phyloP scores from a whole-genome alignment of 768 basidiomycete species.

The Chlorophyllum brunneum region DNA sequence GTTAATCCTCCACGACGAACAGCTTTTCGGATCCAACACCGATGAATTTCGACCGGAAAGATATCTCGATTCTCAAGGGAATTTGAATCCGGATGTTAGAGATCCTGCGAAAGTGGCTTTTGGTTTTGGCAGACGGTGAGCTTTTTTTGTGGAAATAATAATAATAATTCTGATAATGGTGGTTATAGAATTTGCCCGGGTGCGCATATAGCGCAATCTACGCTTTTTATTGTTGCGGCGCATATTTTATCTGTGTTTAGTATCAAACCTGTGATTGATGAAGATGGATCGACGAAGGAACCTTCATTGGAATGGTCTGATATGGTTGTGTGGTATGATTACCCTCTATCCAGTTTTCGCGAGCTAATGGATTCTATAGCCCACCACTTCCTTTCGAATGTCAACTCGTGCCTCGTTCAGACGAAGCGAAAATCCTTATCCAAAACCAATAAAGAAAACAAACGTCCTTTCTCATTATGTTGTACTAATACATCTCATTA shows the following conservation, averaged over 20 bases:
- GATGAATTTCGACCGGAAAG: slow-evolving; percentile 8
- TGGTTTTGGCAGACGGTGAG: slow-evolving; percentile 12
- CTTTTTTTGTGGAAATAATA: background rate
- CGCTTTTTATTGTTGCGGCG: slow-evolving; percentile 15
- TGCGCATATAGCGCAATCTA: slow-evolving; percentile 15
- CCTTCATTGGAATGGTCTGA: slow-evolving; percentile 22
- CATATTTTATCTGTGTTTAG: slow-evolving; percentile 16
- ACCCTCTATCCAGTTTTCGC: background rate
- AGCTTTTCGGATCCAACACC: slow-evolving; percentile 6
- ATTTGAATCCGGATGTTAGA: background rate
- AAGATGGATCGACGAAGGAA: slow-evolving; percentile 20
- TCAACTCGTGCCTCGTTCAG: slow-evolving; percentile 10
- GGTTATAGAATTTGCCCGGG: slow-evolving; percentile 15
- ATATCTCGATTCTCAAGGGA: slow-evolving; percentile 7
- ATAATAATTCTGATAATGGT: background rate
- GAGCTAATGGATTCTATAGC: slow-evolving; percentile 8
- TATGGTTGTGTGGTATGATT: slow-evolving; percentile 21
- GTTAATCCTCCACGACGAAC: slow-evolving; percentile 14
- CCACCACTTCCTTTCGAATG: slow-evolving; percentile 21
- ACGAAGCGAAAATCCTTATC: too few species aligned
- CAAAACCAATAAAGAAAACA: too few species aligned
- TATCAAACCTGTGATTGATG: slow-evolving; percentile 21
- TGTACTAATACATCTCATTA: too few species aligned
- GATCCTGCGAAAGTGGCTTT: slow-evolving; percentile 7
- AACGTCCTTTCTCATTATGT: too few species aligned